These are phyloP conservation scores for Candida sojae DNA, from an alignment of 1,139 yeast genomes.

Conservation along the genomic window DNA sequence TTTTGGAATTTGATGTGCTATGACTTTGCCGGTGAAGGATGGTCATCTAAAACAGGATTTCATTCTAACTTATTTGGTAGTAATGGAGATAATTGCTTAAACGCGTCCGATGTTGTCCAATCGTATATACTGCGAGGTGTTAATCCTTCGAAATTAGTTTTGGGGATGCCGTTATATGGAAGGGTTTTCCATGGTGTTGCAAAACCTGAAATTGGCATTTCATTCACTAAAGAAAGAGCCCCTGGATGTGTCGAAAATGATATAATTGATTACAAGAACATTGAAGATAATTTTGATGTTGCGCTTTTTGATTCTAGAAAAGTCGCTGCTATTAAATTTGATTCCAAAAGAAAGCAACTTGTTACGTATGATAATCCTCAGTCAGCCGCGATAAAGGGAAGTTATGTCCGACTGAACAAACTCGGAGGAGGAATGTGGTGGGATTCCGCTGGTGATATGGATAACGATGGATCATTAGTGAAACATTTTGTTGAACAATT, in stretches of 20 bases:
- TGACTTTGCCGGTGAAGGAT: conserved; percentile 72
- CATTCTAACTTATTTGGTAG: conserved; percentile 68
- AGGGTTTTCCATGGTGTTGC: conserved; percentile 55
- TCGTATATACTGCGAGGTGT: conserved; percentile 47
- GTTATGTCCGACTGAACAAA: conserved; percentile 45
- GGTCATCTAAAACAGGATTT: conserved; percentile 64
- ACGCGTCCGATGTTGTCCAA: conserved; percentile 51
- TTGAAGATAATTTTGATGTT: conserved; percentile 39
- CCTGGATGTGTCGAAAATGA: conserved; percentile 38
- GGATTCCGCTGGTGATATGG: conserved; percentile 81
- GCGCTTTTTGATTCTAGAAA: conserved; percentile 53
- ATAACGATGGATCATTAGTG: conserved; percentile 37
- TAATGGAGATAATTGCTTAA: conserved; percentile 45
- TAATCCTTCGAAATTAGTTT: conserved; percentile 51
- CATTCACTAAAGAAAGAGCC: conserved; percentile 36
- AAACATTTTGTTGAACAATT: conserved; percentile 41
- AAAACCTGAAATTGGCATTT: conserved; percentile 35
- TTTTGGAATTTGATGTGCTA: conserved; percentile 92
- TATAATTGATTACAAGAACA: conserved; percentile 52
- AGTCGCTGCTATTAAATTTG: conserved; percentile 63
- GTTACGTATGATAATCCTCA: conserved; percentile 68
- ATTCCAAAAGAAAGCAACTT: conserved; percentile 36
- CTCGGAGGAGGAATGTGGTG: conserved; percentile 94
- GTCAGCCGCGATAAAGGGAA: conserved; percentile 59
- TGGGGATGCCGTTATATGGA: conserved; percentile 93